These are phyloP conservation scores for Colletotrichum sp. DNA, from an alignment of 2,329 filamentous ascomycete species.

Conservation along the genomic window DNA sequence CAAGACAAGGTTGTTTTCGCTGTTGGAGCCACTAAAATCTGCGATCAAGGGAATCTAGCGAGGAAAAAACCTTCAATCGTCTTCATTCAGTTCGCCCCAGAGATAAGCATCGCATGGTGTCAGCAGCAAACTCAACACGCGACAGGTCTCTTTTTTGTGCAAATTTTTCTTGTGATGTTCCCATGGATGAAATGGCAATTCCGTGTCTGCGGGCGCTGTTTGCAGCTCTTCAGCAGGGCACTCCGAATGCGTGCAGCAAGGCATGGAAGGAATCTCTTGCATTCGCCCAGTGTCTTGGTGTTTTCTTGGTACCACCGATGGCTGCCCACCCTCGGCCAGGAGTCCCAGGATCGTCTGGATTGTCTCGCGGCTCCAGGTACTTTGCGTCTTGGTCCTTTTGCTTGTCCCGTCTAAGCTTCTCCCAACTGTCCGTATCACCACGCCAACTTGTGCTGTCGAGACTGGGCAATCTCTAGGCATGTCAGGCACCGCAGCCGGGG, in stretches of 20 bases:
- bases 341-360: background rate
- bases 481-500: background rate
- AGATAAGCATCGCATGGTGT: constrained; percentile 3
- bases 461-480: constrained; percentile 10
- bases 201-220: background rate
- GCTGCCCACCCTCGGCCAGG: background rate
- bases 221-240: background rate
- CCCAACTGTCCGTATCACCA: background rate
- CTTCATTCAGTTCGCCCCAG: background rate
- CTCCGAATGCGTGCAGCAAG: background rate
- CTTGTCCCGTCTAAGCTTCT: constrained; percentile 20
- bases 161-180: background rate
- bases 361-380: background rate
- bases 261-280: background rate
- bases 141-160: background rate
- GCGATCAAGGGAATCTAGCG: background rate
- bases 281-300: constrained; percentile 14
- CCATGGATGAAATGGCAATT: background rate
- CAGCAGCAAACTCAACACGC: background rate
- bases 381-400: background rate
- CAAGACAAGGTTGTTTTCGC: background rate
- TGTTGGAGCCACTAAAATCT: background rate
- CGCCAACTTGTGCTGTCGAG: background rate
- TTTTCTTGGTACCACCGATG: constrained; percentile 20
- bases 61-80: background rate